phyloP scores from a whole-genome alignment of 2,329 filamentous ascomycete species.

The Zasmidium cellare region DNA sequence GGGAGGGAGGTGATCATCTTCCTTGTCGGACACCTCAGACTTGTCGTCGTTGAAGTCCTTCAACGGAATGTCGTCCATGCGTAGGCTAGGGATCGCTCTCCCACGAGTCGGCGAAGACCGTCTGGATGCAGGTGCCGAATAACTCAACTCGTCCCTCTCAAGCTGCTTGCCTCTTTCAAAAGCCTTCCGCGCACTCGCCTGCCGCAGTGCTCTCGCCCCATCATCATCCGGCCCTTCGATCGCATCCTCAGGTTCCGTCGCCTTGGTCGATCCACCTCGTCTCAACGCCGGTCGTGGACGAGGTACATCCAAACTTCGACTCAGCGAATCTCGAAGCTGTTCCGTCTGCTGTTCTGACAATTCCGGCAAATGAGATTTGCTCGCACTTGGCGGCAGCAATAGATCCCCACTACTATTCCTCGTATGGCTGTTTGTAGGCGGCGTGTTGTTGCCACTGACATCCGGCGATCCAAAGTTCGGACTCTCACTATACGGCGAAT shows the following conservation, averaged over 20 bases:
- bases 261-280: constrained; percentile 13
- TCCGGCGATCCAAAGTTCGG: constrained; percentile 17
- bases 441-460: constrained; percentile 20
- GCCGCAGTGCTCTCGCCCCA: constrained; percentile 21
- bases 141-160: constrained; percentile 30
- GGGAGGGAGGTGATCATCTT: constrained; percentile 15
- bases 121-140: constrained; percentile 32
- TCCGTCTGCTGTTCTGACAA: constrained; percentile 33
- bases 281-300: constrained; percentile 33
- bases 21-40: constrained; percentile 15
- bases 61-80: constrained; percentile 30
- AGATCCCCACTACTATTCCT: constrained; percentile 18
- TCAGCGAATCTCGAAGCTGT: constrained; percentile 30
- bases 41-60: constrained; percentile 25
- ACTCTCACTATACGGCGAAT: constrained; percentile 16
- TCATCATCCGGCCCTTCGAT: constrained; percentile 28
- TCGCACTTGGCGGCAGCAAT: constrained; percentile 12
- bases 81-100: constrained; percentile 10
- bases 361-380: constrained; percentile 31
- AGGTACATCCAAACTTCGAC: constrained; percentile 21
- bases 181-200: constrained; percentile 31
- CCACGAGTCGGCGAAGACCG: constrained; percentile 28
- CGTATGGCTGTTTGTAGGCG: constrained; percentile 15
- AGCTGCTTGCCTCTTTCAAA: constrained; percentile 37
- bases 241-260: constrained; percentile 11